Conservation (phyloP, 306 rosid species). For the Morella rubra region DNA sequence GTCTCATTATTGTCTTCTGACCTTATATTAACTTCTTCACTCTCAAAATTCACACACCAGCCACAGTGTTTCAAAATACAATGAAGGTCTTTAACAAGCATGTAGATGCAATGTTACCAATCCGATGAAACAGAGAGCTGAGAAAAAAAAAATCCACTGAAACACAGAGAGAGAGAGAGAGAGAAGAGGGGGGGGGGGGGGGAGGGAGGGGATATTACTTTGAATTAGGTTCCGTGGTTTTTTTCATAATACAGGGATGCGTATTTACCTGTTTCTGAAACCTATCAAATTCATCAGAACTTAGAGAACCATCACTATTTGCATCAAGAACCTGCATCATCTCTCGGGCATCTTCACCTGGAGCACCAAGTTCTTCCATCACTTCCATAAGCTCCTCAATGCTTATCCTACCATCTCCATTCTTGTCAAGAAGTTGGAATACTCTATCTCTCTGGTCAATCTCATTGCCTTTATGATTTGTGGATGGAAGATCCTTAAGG, state of each 20-base stretch:
- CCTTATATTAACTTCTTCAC: not conserved
- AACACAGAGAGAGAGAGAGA: too few relatives aligned
- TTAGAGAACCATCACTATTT: slow-evolving; percentile 63
- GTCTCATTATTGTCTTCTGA: not conserved
- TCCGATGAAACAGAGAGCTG: not conserved
- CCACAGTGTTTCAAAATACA: not conserved
- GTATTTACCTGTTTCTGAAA: slow-evolving; percentile 70
- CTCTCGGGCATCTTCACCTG: slow-evolving; percentile 81
- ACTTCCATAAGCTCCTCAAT: slow-evolving; percentile 86
- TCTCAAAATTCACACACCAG: not conserved
- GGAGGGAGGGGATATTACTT: not conserved
- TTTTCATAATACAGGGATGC: not conserved
- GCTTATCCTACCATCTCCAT: slow-evolving; percentile 91
- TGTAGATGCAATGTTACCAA: not conserved
- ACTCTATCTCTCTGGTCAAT: slow-evolving; percentile 60
- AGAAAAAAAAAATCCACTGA: too few relatives aligned
- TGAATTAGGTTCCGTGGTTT: not conserved
- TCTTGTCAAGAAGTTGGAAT: slow-evolving; percentile 86
- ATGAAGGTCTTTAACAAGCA: slow-evolving; percentile 13
- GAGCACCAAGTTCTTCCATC: slow-evolving; percentile 94
- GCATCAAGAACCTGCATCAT: slow-evolving; percentile 67
- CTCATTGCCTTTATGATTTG: slow-evolving; percentile 45
- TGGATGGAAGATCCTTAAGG: slow-evolving; percentile 67
- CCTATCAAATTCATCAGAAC: slow-evolving; percentile 56
- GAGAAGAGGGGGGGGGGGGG: not conserved